Percentiles rank a stretch among this genome's conserved stretches.
These are phyloP conservation scores for Carpinus viminea DNA, from an alignment of 306 rosid genomes.

Conservation along the genomic window DNA sequence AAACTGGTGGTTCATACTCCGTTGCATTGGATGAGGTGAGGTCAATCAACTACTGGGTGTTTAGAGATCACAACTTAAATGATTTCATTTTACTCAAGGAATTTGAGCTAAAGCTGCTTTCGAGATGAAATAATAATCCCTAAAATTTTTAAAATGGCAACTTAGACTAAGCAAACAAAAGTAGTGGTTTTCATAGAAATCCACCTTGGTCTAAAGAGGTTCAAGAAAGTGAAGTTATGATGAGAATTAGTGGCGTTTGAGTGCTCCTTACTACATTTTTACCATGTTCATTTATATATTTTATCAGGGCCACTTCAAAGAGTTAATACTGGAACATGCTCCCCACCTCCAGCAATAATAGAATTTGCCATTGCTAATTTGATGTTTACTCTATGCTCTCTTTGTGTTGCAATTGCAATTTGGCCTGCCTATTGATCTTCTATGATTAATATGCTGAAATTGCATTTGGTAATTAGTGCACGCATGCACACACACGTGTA, in stretches of 20 bases:
- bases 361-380: slow-evolving; percentile 86
- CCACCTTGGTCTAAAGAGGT: slow-evolving; percentile 5
- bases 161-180: not conserved
- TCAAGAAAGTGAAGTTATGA: not conserved
- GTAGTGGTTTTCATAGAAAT: not conserved
- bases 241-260: not conserved
- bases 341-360: slow-evolving; percentile 99
- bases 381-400: too few relatives aligned
- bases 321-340: slow-evolving; percentile 87
- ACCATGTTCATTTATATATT: not conserved
- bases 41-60: slow-evolving; percentile 18
- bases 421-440: not conserved
- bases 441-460: not conserved
- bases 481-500: not conserved
- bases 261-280: not conserved
- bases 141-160: not conserved
- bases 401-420: not conserved
- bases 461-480: not conserved
- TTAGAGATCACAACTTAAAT: slow-evolving; percentile 6
- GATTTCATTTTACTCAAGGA: slow-evolving; percentile 1
- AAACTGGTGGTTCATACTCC: slow-evolving; percentile 83
- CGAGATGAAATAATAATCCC: not conserved
- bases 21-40: slow-evolving; percentile 93
- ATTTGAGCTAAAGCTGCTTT: not conserved
- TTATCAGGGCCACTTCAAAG: slow-evolving; percentile 75